Percentiles rank a stretch among this genome's conserved stretches.
These are phyloP conservation scores for Limonium bicolor DNA, from an alignment of 148 eudicot genomes.

Conservation along the genomic window DNA sequence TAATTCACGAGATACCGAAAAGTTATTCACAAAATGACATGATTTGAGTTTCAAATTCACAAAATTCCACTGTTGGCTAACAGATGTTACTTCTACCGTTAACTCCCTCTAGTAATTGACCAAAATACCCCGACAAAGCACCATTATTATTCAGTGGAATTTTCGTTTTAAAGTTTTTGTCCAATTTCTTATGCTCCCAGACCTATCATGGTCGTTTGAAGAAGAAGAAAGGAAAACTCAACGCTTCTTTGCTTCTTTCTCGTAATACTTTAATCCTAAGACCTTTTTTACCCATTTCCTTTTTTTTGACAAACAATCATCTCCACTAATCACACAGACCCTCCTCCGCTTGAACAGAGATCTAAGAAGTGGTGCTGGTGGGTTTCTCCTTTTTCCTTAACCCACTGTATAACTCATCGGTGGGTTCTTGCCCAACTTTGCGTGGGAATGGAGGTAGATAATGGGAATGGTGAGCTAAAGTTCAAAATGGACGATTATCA, in stretches of 20 bases:
- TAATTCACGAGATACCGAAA: no score
- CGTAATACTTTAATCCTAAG: not conserved
- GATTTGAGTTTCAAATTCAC: no score
- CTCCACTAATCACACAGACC: no score
- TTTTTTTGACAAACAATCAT: not conserved
- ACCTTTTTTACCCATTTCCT: no score
- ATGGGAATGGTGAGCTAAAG: conserved; percentile 24
- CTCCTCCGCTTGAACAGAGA: not conserved
- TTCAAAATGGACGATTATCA: conserved; percentile 73
- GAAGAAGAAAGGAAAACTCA: not conserved
- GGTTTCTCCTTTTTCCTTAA: no score
- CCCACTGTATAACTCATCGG: no score
- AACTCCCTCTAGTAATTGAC: no score
- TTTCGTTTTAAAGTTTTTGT: no score
- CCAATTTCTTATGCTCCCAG: not conserved
- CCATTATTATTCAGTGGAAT: not conserved
- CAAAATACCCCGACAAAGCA: no score
- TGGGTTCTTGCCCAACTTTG: not conserved
- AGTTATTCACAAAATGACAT: no score
- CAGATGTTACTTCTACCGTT: no score
- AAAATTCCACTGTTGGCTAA: no score
- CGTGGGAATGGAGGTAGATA: conserved; percentile 38
- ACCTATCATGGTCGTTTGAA: not conserved
- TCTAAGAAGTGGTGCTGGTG: not conserved
- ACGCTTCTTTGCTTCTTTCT: not conserved